phyloP scores from a whole-genome alignment of 2,329 filamentous ascomycete genomes.

The Aureobasidium pullulans region DNA sequence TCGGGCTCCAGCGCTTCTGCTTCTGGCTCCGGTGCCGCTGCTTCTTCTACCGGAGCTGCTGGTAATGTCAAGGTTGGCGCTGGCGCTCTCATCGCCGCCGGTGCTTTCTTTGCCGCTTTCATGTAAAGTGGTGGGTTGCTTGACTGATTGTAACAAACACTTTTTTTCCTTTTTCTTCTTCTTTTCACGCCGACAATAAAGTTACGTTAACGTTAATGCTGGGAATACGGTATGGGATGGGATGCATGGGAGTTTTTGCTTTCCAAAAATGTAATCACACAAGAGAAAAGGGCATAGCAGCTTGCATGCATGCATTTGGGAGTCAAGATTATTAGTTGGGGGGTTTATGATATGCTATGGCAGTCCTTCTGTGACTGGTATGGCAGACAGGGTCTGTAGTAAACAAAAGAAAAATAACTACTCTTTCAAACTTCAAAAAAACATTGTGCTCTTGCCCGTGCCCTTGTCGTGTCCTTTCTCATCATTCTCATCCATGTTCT shows the following conservation, averaged over 20 bases:
- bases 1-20: slow-evolving; percentile 14
- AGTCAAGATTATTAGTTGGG: no score
- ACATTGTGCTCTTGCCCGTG: no score
- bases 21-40: slow-evolving; percentile 18
- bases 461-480: no score
- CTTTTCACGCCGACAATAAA: background rate
- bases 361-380: no score
- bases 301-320: no score
- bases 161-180: background rate
- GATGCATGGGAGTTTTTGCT: background rate
- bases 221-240: background rate
- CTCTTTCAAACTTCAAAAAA: no score
- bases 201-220: background rate
- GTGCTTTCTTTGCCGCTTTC: slow-evolving; percentile 30
- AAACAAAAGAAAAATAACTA: no score
- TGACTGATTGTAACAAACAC: background rate
- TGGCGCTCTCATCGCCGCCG: slow-evolving; percentile 29
- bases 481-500: no score
- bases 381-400: no score
- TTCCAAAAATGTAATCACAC: no score
- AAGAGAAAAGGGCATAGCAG: no score
- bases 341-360: no score
- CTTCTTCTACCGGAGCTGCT: slow-evolving; percentile 21
- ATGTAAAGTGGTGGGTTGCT: slow-evolving; percentile 21
- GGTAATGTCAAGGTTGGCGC: slow-evolving; percentile 26